Conservation (phyloP, 495 filamentous ascomycete species). For the Lichina pygmaea region DNA sequence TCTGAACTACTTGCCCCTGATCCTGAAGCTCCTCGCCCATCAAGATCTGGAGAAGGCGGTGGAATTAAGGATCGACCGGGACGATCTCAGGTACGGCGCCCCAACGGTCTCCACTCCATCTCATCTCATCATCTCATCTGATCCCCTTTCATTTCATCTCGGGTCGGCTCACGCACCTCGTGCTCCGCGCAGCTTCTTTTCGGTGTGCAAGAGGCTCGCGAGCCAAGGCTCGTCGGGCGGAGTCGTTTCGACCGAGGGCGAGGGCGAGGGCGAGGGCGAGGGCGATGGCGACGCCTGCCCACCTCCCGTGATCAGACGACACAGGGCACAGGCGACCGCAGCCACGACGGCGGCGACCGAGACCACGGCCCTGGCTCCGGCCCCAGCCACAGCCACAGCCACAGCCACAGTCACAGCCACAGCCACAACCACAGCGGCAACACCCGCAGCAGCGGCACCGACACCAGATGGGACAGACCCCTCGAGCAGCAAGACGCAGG, state of each 20-base stretch:
- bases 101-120: background rate
- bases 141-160: no score
- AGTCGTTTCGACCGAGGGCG: background rate
- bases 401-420: conserved; percentile 38
- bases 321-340: conserved; percentile 51
- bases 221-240: conserved; percentile 4
- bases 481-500: conserved; percentile 10
- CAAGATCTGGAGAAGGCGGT: conserved; percentile 76
- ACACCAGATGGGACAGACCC: conserved; percentile 9
- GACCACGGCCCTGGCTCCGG: conserved; percentile 6
- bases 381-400: conserved; percentile 55
- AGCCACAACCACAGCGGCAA: background rate
- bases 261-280: conserved; percentile 5
- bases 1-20: conserved; percentile 75
- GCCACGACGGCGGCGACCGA: conserved; percentile 49
- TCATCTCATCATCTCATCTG: background rate
- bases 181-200: conserved; percentile 39
- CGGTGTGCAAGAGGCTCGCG: conserved; percentile 37
- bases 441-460: background rate
- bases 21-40: conserved; percentile 75
- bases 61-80: conserved; percentile 58
- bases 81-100: conserved; percentile 50
- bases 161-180: no score
- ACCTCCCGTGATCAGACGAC: conserved; percentile 43
- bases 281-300: conserved; percentile 47